These are phyloP conservation scores for Penicillium longicatenatum DNA, from an alignment of 495 filamentous ascomycete genomes.

Conservation along the genomic window DNA sequence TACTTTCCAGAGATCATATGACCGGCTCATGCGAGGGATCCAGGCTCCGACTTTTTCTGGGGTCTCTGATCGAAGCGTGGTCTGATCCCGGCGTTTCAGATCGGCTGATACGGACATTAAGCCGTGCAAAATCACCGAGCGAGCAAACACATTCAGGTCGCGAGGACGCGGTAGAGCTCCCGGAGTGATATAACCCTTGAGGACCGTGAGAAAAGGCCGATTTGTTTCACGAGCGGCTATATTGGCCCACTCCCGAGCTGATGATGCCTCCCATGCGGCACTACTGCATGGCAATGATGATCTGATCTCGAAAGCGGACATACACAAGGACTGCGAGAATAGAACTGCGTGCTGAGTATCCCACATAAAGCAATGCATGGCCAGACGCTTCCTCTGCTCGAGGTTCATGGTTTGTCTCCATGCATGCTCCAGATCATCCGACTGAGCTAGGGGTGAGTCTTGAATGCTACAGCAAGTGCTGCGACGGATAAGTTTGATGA, in stretches of 20 bases:
- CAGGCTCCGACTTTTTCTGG: slow-evolving; percentile 46
- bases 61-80: slow-evolving; percentile 41
- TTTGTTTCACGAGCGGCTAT: slow-evolving; percentile 31
- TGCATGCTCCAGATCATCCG: slow-evolving; percentile 35
- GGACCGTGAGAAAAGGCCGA: slow-evolving; percentile 42
- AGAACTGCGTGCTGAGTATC: slow-evolving; percentile 58
- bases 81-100: slow-evolving; percentile 57
- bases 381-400: slow-evolving; percentile 56
- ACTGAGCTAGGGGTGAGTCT: slow-evolving; percentile 28
- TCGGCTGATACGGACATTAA: slow-evolving; percentile 60
- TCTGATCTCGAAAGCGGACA: slow-evolving; percentile 59
- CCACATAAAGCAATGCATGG: slow-evolving; percentile 61
- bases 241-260: slow-evolving; percentile 47
- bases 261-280: slow-evolving; percentile 52
- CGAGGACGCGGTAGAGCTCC: slow-evolving; percentile 30
- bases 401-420: slow-evolving; percentile 53
- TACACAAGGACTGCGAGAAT: slow-evolving; percentile 59
- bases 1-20: slow-evolving; percentile 55
- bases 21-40: slow-evolving; percentile 49
- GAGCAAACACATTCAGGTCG: slow-evolving; percentile 49
- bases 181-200: slow-evolving; percentile 55
- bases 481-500: slow-evolving; percentile 60
- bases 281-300: slow-evolving; percentile 49
- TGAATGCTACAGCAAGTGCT: slow-evolving; percentile 52
- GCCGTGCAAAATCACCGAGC: slow-evolving; percentile 53